These are phyloP conservation scores for Mycena haematopus DNA, from an alignment of 768 basidiomycete genomes.

Conservation along the genomic window DNA sequence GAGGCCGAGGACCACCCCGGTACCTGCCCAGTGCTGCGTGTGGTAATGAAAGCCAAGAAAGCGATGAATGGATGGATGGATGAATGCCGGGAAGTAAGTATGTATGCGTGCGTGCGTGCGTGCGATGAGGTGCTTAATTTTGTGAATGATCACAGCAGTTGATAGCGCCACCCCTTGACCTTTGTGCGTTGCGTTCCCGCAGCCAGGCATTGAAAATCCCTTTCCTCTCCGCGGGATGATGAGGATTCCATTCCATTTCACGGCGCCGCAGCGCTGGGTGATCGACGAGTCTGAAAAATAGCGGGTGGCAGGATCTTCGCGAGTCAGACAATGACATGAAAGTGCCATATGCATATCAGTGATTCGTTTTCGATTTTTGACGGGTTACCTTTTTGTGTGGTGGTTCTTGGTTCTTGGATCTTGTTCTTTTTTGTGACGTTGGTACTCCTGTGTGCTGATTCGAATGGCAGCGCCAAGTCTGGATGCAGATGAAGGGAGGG, in stretches of 20 bases:
- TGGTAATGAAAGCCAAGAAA: too few species aligned
- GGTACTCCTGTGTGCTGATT: neutral
- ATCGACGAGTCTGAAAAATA: neutral
- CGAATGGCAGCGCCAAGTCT: too few species aligned
- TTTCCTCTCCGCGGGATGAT: neutral
- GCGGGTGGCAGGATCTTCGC: conserved; percentile 3
- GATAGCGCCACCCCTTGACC: neutral
- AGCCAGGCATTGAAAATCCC: neutral
- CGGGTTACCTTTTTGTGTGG: too few species aligned
- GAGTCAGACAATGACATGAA: neutral
- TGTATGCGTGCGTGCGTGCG: neutral
- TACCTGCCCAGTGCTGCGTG: too few species aligned
- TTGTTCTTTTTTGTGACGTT: too few species aligned
- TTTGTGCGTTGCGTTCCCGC: neutral
- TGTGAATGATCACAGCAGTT: neutral
- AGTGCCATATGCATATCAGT: conserved; percentile 1
- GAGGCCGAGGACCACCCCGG: neutral
- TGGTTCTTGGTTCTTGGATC: too few species aligned
- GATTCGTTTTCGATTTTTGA: neutral
- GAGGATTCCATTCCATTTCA: neutral
- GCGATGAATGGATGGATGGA: too few species aligned
- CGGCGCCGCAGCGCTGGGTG: neutral
- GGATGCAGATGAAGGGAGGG: too few species aligned
- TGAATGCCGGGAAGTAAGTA: neutral
- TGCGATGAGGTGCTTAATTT: neutral